Base-by-base conservation (phyloP, 495 filamentous ascomycete genomes). In the Podospora conica region DNA sequence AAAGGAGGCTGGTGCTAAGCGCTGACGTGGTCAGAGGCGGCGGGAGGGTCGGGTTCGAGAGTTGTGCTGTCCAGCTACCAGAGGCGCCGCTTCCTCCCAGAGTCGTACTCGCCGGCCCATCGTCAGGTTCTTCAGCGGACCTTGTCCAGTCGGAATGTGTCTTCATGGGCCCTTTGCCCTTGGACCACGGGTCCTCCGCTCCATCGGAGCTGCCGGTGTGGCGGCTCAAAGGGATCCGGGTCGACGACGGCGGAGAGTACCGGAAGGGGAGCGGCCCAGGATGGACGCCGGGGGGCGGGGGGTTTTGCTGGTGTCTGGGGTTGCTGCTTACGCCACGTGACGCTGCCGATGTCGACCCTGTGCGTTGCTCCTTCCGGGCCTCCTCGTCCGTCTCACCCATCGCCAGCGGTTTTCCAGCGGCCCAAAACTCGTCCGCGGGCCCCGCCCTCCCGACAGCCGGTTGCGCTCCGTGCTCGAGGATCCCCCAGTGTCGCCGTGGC, bases 1-100 rank as follows among this genome's bases (percentile, higher is more conserved):
- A 70, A 55, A 74, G 77, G 31, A 70, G 54, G 55, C 63, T 68
- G 64, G 70, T 65, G 58, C 70, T 75, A 24, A 75, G 69, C 12
- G 71, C 70, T 23, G 78, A 76, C 7, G 78, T 74, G 23, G 75
- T 82, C 68, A 81, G 61, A 59, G 80, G 79, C 55, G 75, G 73
- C 12, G 79, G 75, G 3, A 70, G 77, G 25, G 76, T 74, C 59
- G 74, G 77, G 28, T 72, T 75, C 57, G 73, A 70, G 66, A 78
- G 67, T 48, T 72, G 66, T 48, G 40, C 40, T 2, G 40, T 48
- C 40, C 40, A 48, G 31, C 29, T 55, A 58, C 22, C 40, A 11
- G 22, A 54, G 15, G 33, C 53, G 10, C 29, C 15, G 53, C 53
- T 61, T 2, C 27, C 54, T 10, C 29, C 62, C n/a, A 63, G 9